Conservation (phyloP, 768 basidiomycete genomes). For the Fomitopsis pulvina region DNA sequence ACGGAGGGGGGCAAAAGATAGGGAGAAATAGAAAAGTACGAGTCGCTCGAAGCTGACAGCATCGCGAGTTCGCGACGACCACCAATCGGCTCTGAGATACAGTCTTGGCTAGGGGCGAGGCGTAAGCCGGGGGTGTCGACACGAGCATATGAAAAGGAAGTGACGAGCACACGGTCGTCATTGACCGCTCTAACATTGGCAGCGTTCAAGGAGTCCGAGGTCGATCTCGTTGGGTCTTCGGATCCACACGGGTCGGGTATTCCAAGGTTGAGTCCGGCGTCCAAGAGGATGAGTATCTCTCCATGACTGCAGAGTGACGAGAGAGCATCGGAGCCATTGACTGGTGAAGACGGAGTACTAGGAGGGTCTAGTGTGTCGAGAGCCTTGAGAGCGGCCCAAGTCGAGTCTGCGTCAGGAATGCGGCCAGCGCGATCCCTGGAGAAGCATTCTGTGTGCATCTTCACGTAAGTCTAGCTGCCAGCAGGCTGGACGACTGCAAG, state of each 20-base stretch:
- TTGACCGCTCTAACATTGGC: too few relatives aligned
- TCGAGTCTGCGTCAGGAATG: too few relatives aligned
- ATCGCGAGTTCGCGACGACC: background rate
- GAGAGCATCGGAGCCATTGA: constrained; percentile 11
- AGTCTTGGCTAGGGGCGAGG: too few relatives aligned
- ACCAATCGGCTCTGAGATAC: background rate
- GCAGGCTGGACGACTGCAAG: too few relatives aligned
- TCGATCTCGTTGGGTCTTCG: too few relatives aligned
- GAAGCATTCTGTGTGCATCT: too few relatives aligned
- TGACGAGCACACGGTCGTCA: too few relatives aligned
- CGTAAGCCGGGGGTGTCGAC: too few relatives aligned
- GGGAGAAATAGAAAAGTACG: background rate
- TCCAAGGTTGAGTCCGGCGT: background rate
- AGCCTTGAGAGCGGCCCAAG: constrained; percentile 19
- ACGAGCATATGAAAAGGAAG: too few relatives aligned
- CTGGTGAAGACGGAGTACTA: constrained; percentile 19
- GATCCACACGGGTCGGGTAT: background rate
- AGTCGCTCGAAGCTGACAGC: background rate
- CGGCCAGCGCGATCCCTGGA: too few relatives aligned
- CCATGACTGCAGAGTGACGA: constrained; percentile 17
- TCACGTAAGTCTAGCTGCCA: too few relatives aligned
- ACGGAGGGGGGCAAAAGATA: background rate
- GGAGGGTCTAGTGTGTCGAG: constrained; percentile 17
- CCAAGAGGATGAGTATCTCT: constrained; percentile 22
- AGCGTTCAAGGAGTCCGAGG: too few relatives aligned